A percentile compares a stretch with the other conserved stretches of the same genome.
phyloP scores from a whole-genome alignment of 495 filamentous ascomycete genomes.

The Cenococcum geophilum region DNA sequence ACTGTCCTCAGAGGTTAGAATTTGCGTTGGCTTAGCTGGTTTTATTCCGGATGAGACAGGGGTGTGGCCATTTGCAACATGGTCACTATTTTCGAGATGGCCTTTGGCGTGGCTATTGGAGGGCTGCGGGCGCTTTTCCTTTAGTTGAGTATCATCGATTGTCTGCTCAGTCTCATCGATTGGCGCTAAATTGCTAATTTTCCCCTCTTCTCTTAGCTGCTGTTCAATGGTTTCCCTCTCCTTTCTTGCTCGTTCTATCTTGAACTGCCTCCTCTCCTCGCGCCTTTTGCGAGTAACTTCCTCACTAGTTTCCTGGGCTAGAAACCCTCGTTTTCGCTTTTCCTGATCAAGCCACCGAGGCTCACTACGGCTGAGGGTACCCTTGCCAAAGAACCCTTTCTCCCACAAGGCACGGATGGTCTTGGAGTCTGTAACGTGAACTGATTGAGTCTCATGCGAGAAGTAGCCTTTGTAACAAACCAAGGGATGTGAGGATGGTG shows the following conservation, averaged over 20 bases:
- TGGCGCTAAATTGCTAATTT: conserved; percentile 28
- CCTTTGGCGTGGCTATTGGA: not conserved
- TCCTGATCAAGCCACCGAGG: conserved; percentile 86
- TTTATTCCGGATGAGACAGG: too few relatives aligned
- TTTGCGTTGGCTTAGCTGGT: too few relatives aligned
- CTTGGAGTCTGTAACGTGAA: conserved; percentile 73
- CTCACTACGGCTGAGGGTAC: conserved; percentile 84
- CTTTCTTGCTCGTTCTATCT: conserved; percentile 79
- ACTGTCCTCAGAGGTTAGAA: not conserved
- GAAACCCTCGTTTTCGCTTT: conserved; percentile 59
- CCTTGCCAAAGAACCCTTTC: conserved; percentile 93
- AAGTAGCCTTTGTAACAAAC: conserved; percentile 65
- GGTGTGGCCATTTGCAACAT: not conserved
- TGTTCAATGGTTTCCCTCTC: conserved; percentile 74
- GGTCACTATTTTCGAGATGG: not conserved
- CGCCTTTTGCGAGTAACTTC: conserved; percentile 70
- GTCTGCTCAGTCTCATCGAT: not conserved
- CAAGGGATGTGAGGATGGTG: conserved; percentile 53
- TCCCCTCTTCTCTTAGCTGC: conserved; percentile 58
- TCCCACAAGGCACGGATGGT: conserved; percentile 83
- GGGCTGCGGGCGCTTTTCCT: not conserved
- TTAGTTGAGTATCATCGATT: not conserved
- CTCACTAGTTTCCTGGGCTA: conserved; percentile 62
- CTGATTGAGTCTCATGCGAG: conserved; percentile 68
- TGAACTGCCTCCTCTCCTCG: conserved; percentile 73